These are phyloP conservation scores for Backusella australiensis DNA, from an alignment of 192 early-diverging fungal species.

Conservation along the genomic window DNA sequence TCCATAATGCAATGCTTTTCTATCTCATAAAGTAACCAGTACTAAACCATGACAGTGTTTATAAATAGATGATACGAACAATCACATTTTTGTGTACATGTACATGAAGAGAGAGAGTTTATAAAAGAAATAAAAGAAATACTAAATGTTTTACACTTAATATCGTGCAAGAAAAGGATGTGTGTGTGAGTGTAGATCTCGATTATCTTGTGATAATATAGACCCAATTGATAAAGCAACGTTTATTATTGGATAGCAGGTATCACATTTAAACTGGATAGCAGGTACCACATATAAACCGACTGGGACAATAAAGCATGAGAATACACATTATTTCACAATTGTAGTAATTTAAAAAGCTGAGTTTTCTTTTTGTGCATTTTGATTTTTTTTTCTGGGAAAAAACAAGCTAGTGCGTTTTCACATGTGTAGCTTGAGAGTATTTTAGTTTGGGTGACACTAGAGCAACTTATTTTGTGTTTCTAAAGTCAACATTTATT, in stretches of 20 bases:
- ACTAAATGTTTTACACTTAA: background rate
- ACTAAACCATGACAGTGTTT: background rate
- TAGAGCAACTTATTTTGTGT: background rate
- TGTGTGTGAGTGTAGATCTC: background rate
- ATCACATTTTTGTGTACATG: slow-evolving; percentile 2
- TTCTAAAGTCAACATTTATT: background rate
- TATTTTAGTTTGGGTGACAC: background rate
- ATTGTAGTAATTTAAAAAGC: background rate
- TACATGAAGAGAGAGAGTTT: background rate
- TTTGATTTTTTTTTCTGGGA: background rate
- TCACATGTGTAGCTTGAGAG: slow-evolving; percentile 4
- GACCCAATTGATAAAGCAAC: background rate
- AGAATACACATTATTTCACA: background rate
- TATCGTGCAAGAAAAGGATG: background rate
- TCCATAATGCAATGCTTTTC: background rate
- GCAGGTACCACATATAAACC: background rate
- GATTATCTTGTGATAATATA: background rate
- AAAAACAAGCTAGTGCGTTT: background rate
- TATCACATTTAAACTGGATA: background rate
- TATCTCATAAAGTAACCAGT: background rate
- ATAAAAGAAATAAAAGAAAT: background rate
- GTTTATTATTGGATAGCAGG: background rate
- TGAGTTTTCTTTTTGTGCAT: background rate
- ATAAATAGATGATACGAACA: background rate
- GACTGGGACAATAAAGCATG: background rate